Evolutionary conservation across 805 yeast species (phyloP).

Genomic region (Metschnikowia hibisci): DNA sequence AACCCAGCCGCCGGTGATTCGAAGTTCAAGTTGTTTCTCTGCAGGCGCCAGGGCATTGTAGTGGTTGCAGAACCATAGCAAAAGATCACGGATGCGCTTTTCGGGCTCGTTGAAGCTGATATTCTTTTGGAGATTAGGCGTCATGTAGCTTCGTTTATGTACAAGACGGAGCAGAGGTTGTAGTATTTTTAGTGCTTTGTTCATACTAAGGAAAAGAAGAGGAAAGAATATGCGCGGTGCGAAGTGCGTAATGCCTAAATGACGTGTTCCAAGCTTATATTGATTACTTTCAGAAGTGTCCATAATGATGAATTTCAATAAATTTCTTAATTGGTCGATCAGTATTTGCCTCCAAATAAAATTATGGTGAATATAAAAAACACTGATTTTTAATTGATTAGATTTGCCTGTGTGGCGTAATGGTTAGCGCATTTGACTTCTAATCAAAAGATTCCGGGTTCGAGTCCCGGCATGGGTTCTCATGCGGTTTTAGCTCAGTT

Average conservation of each 20-base stretch:
- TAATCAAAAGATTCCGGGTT: conserved; percentile 23
- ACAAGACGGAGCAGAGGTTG: background rate
- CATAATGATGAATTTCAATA: background rate
- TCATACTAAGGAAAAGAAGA: background rate
- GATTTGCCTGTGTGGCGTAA: conserved; percentile 20
- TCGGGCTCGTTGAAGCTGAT: conserved; percentile 41
- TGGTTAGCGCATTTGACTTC: conserved; percentile 23
- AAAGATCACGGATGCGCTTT: conserved; percentile 33
- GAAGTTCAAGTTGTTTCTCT: conserved; percentile 42
- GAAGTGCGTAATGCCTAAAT: too few species aligned
- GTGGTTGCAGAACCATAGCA: conserved; percentile 38
- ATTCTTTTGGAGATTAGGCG: background rate
- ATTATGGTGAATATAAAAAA: background rate
- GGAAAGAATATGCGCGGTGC: background rate
- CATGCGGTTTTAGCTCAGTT: conserved; percentile 26
- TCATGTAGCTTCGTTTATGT: background rate
- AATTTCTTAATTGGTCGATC: background rate
- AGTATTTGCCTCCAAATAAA: background rate
- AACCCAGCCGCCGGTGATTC: conserved; percentile 99
- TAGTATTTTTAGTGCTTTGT: background rate
- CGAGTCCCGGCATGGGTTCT: conserved; percentile 23
- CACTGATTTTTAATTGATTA: background rate
- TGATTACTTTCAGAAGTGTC: too few species aligned
- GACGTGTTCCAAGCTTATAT: too few species aligned
- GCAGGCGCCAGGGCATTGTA: conserved; percentile 25